Percentiles rank a stretch among this genome's conserved stretches.
phyloP scores from a whole-genome alignment of 768 basidiomycete species.

The Rubroboletus pulcherrimus region DNA sequence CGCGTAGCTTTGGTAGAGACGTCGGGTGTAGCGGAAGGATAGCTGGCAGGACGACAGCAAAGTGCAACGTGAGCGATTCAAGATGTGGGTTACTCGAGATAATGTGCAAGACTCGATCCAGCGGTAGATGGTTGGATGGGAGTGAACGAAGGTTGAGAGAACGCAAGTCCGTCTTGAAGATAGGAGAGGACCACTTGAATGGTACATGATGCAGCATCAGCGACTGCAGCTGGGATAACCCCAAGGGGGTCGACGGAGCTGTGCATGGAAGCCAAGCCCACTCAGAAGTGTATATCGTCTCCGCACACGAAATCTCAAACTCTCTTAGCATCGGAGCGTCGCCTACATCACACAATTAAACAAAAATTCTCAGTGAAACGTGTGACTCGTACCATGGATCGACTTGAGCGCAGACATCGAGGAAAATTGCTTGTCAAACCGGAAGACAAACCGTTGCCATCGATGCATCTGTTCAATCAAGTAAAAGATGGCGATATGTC shows the following conservation, averaged over 20 bases:
- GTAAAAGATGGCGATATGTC: conserved; percentile 76
- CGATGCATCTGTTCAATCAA: conserved; percentile 76
- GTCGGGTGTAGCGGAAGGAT: conserved; percentile 59
- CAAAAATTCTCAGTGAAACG: neutral
- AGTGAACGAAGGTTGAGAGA: conserved; percentile 63
- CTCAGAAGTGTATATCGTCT: conserved; percentile 55
- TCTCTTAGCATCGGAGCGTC: conserved; percentile 70
- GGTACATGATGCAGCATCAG: conserved; percentile 69
- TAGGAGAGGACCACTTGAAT: conserved; percentile 74
- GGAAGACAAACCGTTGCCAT: conserved; percentile 78
- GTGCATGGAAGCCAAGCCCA: conserved; percentile 75
- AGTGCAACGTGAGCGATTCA: conserved; percentile 55
- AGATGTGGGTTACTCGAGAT: conserved; percentile 55
- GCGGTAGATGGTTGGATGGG: conserved; percentile 55
- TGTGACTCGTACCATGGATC: conserved; percentile 52
- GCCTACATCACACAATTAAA: conserved; percentile 37
- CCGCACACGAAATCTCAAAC: conserved; percentile 73
- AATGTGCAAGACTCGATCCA: conserved; percentile 69
- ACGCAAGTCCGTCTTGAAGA: conserved; percentile 57
- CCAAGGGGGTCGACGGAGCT: conserved; percentile 28
- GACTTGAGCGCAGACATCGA: conserved; percentile 72
- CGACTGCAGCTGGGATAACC: conserved; percentile 48
- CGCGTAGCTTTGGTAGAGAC: conserved; percentile 51
- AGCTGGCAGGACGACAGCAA: conserved; percentile 55
- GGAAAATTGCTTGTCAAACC: conserved; percentile 73